These are phyloP conservation scores for Vigna angularis DNA, from an alignment of 306 rosid genomes.

Conservation along the genomic window DNA sequence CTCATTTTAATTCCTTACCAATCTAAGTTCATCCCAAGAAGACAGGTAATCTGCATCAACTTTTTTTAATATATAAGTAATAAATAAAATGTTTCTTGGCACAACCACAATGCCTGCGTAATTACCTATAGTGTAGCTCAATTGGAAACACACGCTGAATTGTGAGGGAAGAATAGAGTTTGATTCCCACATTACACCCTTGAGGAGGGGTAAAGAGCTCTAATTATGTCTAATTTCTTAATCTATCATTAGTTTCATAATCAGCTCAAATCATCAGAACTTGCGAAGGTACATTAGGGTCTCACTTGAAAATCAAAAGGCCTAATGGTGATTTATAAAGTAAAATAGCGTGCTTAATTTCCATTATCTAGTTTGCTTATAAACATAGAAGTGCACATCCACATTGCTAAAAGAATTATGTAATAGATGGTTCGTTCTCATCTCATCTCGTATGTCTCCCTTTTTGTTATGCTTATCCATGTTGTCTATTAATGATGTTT, in stretches of 20 bases:
- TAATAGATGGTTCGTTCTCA: neutral
- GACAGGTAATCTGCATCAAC: no score
- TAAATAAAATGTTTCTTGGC: no score
- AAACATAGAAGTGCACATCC: slow-evolving; percentile 4
- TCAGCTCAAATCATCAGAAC: neutral
- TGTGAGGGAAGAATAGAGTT: no score
- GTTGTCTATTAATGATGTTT: neutral
- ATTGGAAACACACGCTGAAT: no score
- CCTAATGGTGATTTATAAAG: neutral
- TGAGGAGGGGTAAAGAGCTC: neutral
- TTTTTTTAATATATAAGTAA: no score
- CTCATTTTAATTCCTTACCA: no score
- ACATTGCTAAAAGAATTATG: neutral
- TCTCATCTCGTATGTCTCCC: no score
- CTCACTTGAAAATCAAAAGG: neutral
- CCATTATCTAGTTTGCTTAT: neutral
- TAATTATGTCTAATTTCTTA: neutral
- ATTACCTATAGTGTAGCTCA: no score
- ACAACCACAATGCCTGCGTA: no score
- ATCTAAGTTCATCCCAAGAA: no score
- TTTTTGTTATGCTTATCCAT: neutral
- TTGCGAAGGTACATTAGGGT: no score
- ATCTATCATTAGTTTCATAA: neutral
- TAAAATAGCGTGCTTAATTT: slow-evolving; percentile 18
- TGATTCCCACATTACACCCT: no score